Evolutionary conservation across 2,329 filamentous ascomycete genomes (phyloP).

Genomic region (Microdochium trichocladiopsis): DNA sequence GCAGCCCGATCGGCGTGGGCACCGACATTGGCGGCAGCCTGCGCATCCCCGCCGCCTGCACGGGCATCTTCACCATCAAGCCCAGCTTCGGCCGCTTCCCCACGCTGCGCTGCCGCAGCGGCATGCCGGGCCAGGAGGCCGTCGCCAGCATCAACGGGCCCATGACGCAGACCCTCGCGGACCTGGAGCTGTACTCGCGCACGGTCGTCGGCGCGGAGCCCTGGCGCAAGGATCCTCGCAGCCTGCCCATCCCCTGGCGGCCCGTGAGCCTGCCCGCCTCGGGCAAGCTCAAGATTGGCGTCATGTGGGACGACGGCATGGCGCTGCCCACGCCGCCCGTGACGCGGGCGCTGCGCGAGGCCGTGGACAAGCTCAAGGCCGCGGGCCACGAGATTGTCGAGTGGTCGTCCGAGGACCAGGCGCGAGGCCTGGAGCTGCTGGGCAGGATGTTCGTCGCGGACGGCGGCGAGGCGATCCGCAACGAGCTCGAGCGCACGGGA

Average conservation of each 20-base stretch:
- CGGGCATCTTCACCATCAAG: constrained; percentile 32
- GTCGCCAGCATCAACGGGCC: constrained; percentile 59
- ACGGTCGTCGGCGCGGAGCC: constrained; percentile 43
- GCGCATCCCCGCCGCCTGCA: constrained; percentile 33
- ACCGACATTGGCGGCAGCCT: constrained; percentile 40
- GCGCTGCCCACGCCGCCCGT: constrained; percentile 62
- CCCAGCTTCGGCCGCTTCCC: constrained; percentile 53
- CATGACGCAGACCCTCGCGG: constrained; percentile 46
- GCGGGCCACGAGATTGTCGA: constrained; percentile 46
- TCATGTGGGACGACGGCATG: constrained; percentile 59
- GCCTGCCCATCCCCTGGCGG: constrained; percentile 52
- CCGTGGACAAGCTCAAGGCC: constrained; percentile 32
- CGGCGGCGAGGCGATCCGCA: constrained; percentile 31
- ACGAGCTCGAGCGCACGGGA: constrained; percentile 29
- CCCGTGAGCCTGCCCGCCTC: constrained; percentile 15
- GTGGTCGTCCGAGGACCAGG: constrained; percentile 39
- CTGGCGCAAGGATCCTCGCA: constrained; percentile 50
- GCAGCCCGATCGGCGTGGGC: constrained; percentile 32
- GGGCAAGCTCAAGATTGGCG: constrained; percentile 42
- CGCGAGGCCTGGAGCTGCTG: constrained; percentile 27
- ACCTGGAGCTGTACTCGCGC: constrained; percentile 47
- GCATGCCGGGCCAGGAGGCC: constrained; percentile 58
- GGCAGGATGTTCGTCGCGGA: constrained; percentile 41
- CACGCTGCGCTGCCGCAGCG: constrained; percentile 43
- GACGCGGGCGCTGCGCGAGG: constrained; percentile 41